Conservation (phyloP, 2,329 filamentous ascomycete genomes). For the Graphilbum sp. region DNA sequence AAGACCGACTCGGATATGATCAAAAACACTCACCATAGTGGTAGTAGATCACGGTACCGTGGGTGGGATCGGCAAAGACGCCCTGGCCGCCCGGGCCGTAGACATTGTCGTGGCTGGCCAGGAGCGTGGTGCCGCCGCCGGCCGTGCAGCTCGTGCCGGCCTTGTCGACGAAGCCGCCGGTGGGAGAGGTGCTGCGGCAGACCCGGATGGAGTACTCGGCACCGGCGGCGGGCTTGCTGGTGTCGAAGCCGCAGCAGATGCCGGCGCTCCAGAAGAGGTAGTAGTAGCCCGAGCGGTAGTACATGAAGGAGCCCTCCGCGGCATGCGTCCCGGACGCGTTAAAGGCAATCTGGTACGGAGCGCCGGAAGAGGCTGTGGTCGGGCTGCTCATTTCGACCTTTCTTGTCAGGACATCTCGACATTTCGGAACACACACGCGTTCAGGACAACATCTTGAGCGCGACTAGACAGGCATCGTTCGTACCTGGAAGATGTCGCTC, state of each 20-base stretch:
- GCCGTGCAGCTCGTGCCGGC: slow-evolving; percentile 33
- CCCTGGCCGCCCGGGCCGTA: slow-evolving; percentile 50
- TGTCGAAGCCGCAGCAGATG: slow-evolving; percentile 44
- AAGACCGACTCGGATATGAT: too few species aligned
- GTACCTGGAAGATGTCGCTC: slow-evolving; percentile 43
- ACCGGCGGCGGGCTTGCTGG: slow-evolving; percentile 31
- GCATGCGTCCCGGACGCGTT: slow-evolving; percentile 13
- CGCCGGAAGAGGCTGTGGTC: slow-evolving; percentile 12
- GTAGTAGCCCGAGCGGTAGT: slow-evolving; percentile 32
- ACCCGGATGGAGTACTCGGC: slow-evolving; percentile 51
- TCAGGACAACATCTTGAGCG: too few species aligned
- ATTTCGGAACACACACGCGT: too few species aligned
- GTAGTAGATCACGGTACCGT: slow-evolving; percentile 43
- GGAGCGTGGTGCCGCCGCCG: slow-evolving; percentile 40
- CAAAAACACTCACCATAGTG: slow-evolving; percentile 17
- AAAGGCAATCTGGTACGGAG: slow-evolving; percentile 22
- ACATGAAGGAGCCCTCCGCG: slow-evolving; percentile 40
- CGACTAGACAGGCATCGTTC: too few species aligned
- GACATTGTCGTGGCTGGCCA: slow-evolving; percentile 37
- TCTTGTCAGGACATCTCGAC: too few species aligned
- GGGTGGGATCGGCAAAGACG: slow-evolving; percentile 30
- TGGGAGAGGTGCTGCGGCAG: slow-evolving; percentile 36
- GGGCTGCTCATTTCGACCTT: slow-evolving; percentile 21
- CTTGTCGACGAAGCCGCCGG: slow-evolving; percentile 39
- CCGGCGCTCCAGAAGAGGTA: slow-evolving; percentile 49